Evolutionary conservation across 129 eudicot species (phyloP).

Genomic region (Flaveria brownii): DNA sequence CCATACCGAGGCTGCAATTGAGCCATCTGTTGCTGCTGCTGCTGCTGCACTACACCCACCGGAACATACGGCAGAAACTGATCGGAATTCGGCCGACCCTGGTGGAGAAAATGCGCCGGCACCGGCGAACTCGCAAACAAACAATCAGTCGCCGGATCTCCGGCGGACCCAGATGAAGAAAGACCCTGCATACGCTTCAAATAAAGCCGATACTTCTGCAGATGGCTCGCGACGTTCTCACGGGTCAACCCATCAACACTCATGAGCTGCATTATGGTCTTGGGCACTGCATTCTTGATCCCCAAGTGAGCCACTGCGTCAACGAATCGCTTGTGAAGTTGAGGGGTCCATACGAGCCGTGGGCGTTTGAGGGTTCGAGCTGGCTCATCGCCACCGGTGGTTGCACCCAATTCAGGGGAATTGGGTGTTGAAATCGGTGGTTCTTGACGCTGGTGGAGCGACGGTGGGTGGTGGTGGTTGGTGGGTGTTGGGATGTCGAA

Average conservation of each 20-base stretch:
- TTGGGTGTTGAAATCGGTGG: conserved; percentile 23
- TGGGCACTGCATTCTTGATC: conserved; percentile 93
- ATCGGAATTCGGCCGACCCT: conserved; percentile 47
- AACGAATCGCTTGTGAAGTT: conserved; percentile 86
- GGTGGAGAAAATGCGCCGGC: conserved; percentile 83
- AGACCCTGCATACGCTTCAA: conserved; percentile 90
- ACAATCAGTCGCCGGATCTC: conserved; percentile 75
- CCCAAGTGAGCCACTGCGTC: conserved; percentile 96
- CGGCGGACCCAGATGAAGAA: conserved; percentile 40
- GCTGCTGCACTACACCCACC: conserved; percentile 47
- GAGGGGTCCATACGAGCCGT: conserved; percentile 96
- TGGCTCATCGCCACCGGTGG: conserved; percentile 58
- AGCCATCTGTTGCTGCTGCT: conserved; percentile 42
- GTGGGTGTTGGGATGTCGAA: conserved; percentile 53
- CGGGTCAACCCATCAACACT: conserved; percentile 92
- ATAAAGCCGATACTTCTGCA: conserved; percentile 86
- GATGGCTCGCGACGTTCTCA: conserved; percentile 90
- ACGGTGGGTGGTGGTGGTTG: conserved; percentile 11
- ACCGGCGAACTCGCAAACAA: conserved; percentile 92
- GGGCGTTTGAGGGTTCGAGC: conserved; percentile 92
- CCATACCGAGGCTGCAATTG: conserved; percentile 48
- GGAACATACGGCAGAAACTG: conserved; percentile 64
- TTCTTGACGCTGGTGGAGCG: background rate
- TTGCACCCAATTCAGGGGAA: conserved; percentile 69
- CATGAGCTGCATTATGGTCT: conserved; percentile 97